Conservation (phyloP, 306 rosid species). For the Benincasa hispida region DNA sequence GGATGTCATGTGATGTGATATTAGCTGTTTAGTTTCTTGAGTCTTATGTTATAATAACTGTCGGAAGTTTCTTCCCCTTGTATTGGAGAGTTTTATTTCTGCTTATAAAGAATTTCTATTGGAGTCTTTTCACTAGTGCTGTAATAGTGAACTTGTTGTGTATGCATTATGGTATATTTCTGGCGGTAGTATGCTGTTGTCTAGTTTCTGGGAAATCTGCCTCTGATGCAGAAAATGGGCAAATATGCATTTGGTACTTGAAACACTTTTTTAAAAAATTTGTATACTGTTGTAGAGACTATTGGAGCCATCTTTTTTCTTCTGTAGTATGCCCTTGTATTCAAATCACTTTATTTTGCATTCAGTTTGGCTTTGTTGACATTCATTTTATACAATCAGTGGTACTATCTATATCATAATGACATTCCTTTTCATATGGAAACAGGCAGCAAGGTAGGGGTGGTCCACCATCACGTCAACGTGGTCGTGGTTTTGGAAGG, state of each 20-base stretch:
- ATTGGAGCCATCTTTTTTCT: background rate
- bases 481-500: slow-evolving; percentile 35
- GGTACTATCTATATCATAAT: background rate
- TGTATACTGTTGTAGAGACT: background rate
- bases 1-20: background rate
- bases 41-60: background rate
- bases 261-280: background rate
- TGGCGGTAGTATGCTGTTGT: slow-evolving; percentile 14
- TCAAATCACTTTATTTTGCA: background rate
- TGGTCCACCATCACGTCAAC: slow-evolving; percentile 36
- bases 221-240: background rate
- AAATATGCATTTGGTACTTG: background rate
- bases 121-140: background rate
- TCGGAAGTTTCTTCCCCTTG: background rate
- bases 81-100: background rate
- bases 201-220: background rate
- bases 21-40: background rate
- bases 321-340: background rate
- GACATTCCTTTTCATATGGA: background rate
- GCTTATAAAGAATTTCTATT: background rate
- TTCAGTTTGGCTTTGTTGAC: background rate
- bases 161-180: background rate
- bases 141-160: background rate
- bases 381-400: background rate
- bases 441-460: slow-evolving; percentile 62